Conservation (phyloP, 2,329 filamentous ascomycete genomes). For the Aspergillus proliferans region DNA sequence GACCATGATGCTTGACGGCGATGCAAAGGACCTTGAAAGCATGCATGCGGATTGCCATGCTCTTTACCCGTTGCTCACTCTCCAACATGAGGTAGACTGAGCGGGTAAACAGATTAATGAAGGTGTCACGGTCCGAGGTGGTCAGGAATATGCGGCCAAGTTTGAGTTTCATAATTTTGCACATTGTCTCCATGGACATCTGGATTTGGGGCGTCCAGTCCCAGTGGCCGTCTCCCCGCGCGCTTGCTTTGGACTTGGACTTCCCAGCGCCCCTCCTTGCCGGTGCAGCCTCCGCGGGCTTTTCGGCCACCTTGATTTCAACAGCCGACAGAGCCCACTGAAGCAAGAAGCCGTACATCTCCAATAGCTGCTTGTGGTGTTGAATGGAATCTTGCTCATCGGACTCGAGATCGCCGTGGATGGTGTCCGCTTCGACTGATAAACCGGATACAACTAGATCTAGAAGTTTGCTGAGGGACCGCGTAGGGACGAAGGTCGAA, state of each 20-base stretch:
- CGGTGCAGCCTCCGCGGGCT: constrained; percentile 65
- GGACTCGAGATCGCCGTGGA: constrained; percentile 78
- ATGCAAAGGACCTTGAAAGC: constrained; percentile 95
- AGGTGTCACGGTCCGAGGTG: constrained; percentile 92
- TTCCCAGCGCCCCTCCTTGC: constrained; percentile 69
- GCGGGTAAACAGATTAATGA: constrained; percentile 83
- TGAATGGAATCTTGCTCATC: constrained; percentile 84
- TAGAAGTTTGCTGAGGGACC: constrained; percentile 85
- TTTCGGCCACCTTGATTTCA: constrained; percentile 88
- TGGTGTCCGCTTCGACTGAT: constrained; percentile 75
- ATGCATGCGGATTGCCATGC: constrained; percentile 85
- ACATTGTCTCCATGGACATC: constrained; percentile 85
- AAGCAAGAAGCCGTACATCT: constrained; percentile 88
- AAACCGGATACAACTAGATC: constrained; percentile 83
- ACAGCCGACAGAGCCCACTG: constrained; percentile 96
- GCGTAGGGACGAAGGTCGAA: constrained; percentile 68
- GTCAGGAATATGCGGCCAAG: constrained; percentile 89
- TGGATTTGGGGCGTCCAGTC: constrained; percentile 86
- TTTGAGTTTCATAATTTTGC: constrained; percentile 89
- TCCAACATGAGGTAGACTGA: constrained; percentile 92
- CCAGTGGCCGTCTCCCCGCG: constrained; percentile 68
- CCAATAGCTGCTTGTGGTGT: constrained; percentile 84
- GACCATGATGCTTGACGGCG: constrained; percentile 94
- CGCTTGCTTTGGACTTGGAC: constrained; percentile 61
- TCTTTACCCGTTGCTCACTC: constrained; percentile 88